Base-by-base conservation (phyloP, 1,139 yeast species). In the Eremothecium coryli region DNA sequence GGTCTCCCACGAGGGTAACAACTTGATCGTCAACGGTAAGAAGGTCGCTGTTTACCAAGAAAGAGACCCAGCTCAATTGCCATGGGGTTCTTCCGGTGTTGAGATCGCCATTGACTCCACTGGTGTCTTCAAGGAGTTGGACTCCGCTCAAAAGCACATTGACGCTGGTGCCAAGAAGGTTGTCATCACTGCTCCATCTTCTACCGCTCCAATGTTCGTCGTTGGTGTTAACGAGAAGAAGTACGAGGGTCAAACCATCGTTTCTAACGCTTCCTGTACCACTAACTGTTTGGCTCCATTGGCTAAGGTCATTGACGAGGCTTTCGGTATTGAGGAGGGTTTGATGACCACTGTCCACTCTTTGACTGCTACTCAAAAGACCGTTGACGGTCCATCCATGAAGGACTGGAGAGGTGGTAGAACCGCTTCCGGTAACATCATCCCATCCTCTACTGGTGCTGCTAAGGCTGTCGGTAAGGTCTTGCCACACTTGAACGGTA, bases 321-420 rank as follows among this genome's bases (percentile, higher is more conserved):
- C 63, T 50, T 81, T 77, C 63, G 86, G 88, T 57, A 78, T 81
- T 57, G 82, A 79, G 61, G 82, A 79, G 61, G 93, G 88, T 68
- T 73, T 81, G 64, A 81, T 81, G 93, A 81, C 93, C 69, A 81
- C 93, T 46, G 85, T 81, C 52, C 93, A 81, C 73, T 79, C 90
- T 60, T 74, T 81, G 66, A 81, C 93, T 54, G 93, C 93, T 50
- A 79, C 93, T 50, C 93, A 81, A 68, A 81, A 81, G 76, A 79
- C 90, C 45, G 93, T 81, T 50, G 93, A 81, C 64, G 93, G 93
- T 74, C 88, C 93, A 63, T 81, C 93, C 66, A 86, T 79, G 75
- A 81, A 81, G 73, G 93, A 81, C 72, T 81, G 93, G 93, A 79
- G 93, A 79, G 93, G 90, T 68, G 93, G 93, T 66, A 76, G 93